phyloP scores from a whole-genome alignment of 163 green algal genomes.

The Trebouxia gelatinosa region DNA sequence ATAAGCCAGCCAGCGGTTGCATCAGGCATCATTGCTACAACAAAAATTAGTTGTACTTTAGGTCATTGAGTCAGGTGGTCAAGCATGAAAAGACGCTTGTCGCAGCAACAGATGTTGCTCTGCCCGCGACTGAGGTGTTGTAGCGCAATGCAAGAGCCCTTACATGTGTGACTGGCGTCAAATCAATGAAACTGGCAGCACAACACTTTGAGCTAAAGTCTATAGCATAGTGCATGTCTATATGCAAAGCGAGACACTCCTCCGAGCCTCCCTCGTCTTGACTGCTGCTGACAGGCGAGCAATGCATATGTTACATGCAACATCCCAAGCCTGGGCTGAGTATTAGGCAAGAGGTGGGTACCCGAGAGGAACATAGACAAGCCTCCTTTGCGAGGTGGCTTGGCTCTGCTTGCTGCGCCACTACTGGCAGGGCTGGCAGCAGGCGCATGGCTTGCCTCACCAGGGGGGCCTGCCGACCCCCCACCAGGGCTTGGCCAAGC shows the following conservation, averaged over 20 bases:
- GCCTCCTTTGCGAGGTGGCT: constrained; percentile 46
- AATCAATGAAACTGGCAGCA: neutral
- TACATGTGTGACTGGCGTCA: neutral
- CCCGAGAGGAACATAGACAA: constrained; percentile 62
- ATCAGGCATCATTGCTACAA: neutral
- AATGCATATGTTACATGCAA: neutral
- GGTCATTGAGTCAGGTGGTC: too few species aligned
- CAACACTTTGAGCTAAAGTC: neutral
- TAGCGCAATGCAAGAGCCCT: too few species aligned
- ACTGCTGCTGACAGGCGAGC: too few species aligned
- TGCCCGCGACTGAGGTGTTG: too few species aligned
- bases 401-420: constrained; percentile 24
- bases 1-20: neutral
- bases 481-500: neutral
- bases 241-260: constrained; percentile 1
- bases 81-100: too few species aligned
- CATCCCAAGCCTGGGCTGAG: neutral
- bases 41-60: neutral
- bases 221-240: neutral
- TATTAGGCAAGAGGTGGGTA: neutral
- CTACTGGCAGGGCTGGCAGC: neutral
- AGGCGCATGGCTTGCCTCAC: too few species aligned
- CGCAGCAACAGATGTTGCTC: too few species aligned
- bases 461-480: neutral
- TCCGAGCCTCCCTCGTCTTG: too few species aligned